Evolutionary conservation across 805 yeast genomes (phyloP).

Genomic region (Ogataea trehalophila): DNA sequence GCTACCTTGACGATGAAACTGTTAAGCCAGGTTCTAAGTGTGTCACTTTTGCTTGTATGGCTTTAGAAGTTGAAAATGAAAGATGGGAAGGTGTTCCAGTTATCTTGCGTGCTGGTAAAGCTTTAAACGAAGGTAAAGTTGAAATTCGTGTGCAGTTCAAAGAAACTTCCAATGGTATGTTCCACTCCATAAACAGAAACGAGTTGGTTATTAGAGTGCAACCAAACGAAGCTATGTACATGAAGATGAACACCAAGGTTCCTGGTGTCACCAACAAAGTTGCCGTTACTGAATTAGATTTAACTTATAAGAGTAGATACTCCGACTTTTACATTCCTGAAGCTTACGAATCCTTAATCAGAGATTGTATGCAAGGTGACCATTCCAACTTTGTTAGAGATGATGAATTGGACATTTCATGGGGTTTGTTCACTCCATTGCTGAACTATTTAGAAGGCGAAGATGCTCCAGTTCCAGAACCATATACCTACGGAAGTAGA

Average conservation of each 20-base stretch:
- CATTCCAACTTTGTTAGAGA: constrained; percentile 98
- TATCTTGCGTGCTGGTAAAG: constrained; percentile 95
- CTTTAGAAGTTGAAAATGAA: constrained; percentile 77
- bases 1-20: constrained; percentile 87
- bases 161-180: constrained; percentile 78
- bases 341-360: constrained; percentile 92
- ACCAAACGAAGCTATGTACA: constrained; percentile 90
- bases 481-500: constrained; percentile 85
- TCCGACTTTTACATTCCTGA: constrained; percentile 92
- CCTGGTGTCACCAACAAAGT: constrained; percentile 87
- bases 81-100: constrained; percentile 99
- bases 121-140: constrained; percentile 90
- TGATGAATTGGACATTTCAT: constrained; percentile 90
- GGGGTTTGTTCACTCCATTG: constrained; percentile 92
- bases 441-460: constrained; percentile 72
- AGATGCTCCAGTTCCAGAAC: constrained; percentile 59
- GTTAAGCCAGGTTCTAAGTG: constrained; percentile 79
- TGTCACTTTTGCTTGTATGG: constrained; percentile 87
- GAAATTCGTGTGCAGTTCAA: constrained; percentile 92
- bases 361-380: constrained; percentile 86
- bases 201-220: constrained; percentile 92
- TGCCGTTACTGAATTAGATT: constrained; percentile 83
- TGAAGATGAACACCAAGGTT: constrained; percentile 88
- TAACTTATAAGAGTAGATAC: constrained; percentile 78
- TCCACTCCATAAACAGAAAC: constrained; percentile 76